Percentiles rank a stretch among this genome's conserved stretches.
phyloP scores from a whole-genome alignment of 805 yeast species.

The Metschnikowia amazonensis region DNA sequence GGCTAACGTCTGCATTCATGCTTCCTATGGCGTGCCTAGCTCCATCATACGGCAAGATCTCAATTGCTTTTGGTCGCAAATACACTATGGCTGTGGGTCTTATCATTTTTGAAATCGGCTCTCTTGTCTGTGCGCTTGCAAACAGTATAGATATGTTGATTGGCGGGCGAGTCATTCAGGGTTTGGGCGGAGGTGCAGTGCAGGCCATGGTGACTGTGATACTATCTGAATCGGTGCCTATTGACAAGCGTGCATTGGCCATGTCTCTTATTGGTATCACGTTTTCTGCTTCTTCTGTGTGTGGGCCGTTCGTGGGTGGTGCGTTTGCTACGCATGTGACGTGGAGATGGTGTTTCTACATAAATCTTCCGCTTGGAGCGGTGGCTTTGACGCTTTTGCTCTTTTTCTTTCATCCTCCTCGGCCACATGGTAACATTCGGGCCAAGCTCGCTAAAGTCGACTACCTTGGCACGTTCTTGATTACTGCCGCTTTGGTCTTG shows the following conservation, averaged over 20 bases:
- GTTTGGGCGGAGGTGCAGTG: constrained; percentile 69
- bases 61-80: constrained; percentile 57
- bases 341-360: constrained; percentile 80
- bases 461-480: constrained; percentile 44
- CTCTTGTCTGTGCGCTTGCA: constrained; percentile 55
- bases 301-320: constrained; percentile 68
- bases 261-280: constrained; percentile 39
- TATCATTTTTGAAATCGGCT: constrained; percentile 57
- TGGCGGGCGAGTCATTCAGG: constrained; percentile 68
- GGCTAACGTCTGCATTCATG: constrained; percentile 56
- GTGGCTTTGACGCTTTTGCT: constrained; percentile 36
- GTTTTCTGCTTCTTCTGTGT: constrained; percentile 48
- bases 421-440: constrained; percentile 35
- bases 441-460: constrained; percentile 44
- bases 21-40: constrained; percentile 51
- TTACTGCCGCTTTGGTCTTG: constrained; percentile 43
- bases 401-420: constrained; percentile 46
- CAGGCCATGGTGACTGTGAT: constrained; percentile 55
- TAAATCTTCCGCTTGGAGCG: constrained; percentile 67
- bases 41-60: constrained; percentile 55
- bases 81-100: constrained; percentile 46
- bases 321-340: constrained; percentile 53
- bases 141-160: constrained; percentile 55
- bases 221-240: constrained; percentile 52
- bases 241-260: constrained; percentile 35